These are phyloP conservation scores for Emergomyces orientalis DNA, from an alignment of 2,329 filamentous ascomycete species.

Conservation along the genomic window DNA sequence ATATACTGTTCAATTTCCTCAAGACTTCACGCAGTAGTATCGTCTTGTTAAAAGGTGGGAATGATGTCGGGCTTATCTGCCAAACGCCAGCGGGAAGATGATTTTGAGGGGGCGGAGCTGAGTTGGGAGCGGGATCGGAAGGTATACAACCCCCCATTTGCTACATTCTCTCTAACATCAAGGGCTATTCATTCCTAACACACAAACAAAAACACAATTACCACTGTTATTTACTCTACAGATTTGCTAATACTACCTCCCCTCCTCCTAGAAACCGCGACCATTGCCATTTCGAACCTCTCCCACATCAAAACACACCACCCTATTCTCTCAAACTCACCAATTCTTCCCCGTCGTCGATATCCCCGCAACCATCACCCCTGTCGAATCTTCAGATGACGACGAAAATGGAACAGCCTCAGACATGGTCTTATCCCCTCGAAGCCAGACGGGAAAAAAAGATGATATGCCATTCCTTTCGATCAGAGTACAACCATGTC, in stretches of 20 bases:
- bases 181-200: not conserved
- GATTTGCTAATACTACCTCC: conserved; percentile 11
- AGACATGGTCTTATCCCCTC: not conserved
- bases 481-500: conserved; percentile 8
- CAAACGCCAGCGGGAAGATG: conserved; percentile 32
- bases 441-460: not conserved
- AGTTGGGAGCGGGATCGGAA: conserved; percentile 18
- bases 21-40: not conserved
- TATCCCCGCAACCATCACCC: conserved; percentile 22
- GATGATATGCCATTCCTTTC: conserved; percentile 6
- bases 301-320: conserved; percentile 18
- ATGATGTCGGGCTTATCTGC: conserved; percentile 19
- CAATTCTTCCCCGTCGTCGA: conserved; percentile 9
- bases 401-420: conserved; percentile 16
- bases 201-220: not conserved
- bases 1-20: not conserved
- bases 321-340: conserved; percentile 15
- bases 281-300: conserved; percentile 25
- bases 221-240: conserved; percentile 1
- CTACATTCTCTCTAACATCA: not conserved
- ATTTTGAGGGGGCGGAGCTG: conserved; percentile 28
- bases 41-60: not conserved
- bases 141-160: conserved; percentile 14
- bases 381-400: conserved; percentile 30
- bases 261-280: conserved; percentile 24